A percentile compares a stretch with the other conserved stretches of the same genome.
These are phyloP conservation scores for Pyrrhoderma noxium DNA, from an alignment of 1,284 basidiomycete species.

Conservation along the genomic window DNA sequence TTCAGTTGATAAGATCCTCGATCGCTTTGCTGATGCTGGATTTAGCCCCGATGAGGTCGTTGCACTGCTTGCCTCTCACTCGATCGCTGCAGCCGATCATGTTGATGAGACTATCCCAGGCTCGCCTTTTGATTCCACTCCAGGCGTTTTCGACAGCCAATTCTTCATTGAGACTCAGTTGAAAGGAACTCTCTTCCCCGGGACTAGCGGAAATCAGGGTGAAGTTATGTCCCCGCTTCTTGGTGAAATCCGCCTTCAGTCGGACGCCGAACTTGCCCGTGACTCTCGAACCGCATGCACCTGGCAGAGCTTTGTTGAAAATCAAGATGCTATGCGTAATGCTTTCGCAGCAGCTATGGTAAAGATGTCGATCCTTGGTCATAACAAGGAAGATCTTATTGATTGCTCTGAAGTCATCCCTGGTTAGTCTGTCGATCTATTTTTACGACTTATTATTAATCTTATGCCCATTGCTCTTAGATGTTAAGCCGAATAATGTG, in stretches of 20 bases:
- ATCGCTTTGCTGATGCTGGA: slow-evolving; percentile 34
- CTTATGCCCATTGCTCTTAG: background rate
- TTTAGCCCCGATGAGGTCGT: slow-evolving; percentile 35
- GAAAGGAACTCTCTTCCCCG: slow-evolving; percentile 19
- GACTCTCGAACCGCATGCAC: slow-evolving; percentile 30
- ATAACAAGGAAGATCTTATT: slow-evolving; percentile 12
- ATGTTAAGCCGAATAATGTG: background rate
- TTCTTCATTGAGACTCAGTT: slow-evolving; percentile 35
- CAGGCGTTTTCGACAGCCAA: slow-evolving; percentile 32
- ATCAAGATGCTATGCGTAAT: slow-evolving; percentile 28
- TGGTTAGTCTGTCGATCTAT: background rate
- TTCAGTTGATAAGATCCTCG: slow-evolving; percentile 32
- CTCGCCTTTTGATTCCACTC: slow-evolving; percentile 36
- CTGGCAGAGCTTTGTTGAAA: slow-evolving; percentile 34
- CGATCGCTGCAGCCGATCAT: slow-evolving; percentile 31
- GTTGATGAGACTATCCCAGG: slow-evolving; percentile 27
- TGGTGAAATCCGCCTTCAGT: slow-evolving; percentile 35
- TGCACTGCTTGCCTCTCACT: slow-evolving; percentile 35
- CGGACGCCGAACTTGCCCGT: slow-evolving; percentile 28
- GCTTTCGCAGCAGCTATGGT: slow-evolving; percentile 26
- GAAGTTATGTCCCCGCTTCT: slow-evolving; percentile 14
- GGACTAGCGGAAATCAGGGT: slow-evolving; percentile 7
- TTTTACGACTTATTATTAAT: background rate
- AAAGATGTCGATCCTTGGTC: slow-evolving; percentile 17
- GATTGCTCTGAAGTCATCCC: slow-evolving; percentile 22